phyloP scores from a whole-genome alignment of 805 yeast genomes.

The Metschnikowia cerradonensis region DNA sequence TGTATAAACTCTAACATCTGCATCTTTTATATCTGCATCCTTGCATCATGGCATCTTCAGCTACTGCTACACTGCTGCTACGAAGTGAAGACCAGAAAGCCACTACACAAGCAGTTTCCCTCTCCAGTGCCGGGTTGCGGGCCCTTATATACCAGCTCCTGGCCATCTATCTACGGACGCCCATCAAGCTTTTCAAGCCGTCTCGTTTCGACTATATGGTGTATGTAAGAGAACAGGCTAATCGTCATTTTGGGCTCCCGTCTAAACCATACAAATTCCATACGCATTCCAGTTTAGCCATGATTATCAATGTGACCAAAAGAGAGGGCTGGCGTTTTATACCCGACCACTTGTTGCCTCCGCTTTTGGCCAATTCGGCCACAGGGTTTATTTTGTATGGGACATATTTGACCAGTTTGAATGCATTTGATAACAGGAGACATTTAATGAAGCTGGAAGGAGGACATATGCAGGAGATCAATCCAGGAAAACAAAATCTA shows the following conservation, averaged over 20 bases:
- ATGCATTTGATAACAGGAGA: slow-evolving; percentile 19
- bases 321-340: slow-evolving; percentile 83
- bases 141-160: slow-evolving; percentile 78
- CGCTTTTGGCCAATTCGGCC: slow-evolving; percentile 82
- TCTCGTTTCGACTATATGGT: slow-evolving; percentile 84
- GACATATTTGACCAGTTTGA: slow-evolving; percentile 61
- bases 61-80: slow-evolving; percentile 3
- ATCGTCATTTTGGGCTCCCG: slow-evolving; percentile 42
- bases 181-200: slow-evolving; percentile 84
- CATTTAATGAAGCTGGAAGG: neutral
- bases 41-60: slow-evolving; percentile 1
- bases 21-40: neutral
- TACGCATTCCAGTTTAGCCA: slow-evolving; percentile 77
- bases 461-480: too few relatives aligned
- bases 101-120: slow-evolving; percentile 56
- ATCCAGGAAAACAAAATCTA: too few relatives aligned
- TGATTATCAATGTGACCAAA: slow-evolving; percentile 64
- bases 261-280: slow-evolving; percentile 49
- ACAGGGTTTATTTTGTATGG: slow-evolving; percentile 85
- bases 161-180: slow-evolving; percentile 73
- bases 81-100: slow-evolving; percentile 14
- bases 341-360: slow-evolving; percentile 84
- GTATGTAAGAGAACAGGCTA: slow-evolving; percentile 50
- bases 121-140: slow-evolving; percentile 80
- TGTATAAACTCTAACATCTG: neutral